Conservation (phyloP, 1,284 basidiomycete genomes). For the Sporisorium iseilematis-ciliati region DNA sequence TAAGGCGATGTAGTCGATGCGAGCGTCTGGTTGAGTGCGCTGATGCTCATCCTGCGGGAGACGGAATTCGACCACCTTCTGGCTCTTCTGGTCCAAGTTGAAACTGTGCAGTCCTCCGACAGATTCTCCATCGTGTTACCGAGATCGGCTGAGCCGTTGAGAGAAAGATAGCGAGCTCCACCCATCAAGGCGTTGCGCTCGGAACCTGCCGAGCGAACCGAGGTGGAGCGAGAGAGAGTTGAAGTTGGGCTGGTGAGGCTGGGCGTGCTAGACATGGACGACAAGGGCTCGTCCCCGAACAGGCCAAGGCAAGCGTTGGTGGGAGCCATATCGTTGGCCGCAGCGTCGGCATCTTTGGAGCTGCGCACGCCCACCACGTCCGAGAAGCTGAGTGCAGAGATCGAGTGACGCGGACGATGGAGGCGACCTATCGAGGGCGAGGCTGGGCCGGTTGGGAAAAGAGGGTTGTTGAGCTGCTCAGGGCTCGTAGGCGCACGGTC, state of each 20-base stretch:
- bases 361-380: slow-evolving; percentile 7
- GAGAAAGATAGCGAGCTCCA: slow-evolving; percentile 24
- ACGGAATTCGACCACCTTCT: slow-evolving; percentile 45
- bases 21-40: slow-evolving; percentile 36
- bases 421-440: slow-evolving; percentile 18
- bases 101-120: slow-evolving; percentile 12
- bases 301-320: background rate
- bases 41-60: slow-evolving; percentile 45
- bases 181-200: slow-evolving; percentile 19
- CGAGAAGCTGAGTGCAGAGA: background rate
- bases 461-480: slow-evolving; percentile 11
- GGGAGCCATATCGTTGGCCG: slow-evolving; percentile 1
- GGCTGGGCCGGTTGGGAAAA: slow-evolving; percentile 6
- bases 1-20: slow-evolving; percentile 53
- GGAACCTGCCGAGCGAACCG: slow-evolving; percentile 30
- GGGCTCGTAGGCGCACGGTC: slow-evolving; percentile 14
- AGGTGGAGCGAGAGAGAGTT: slow-evolving; percentile 41
- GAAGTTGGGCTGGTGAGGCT: slow-evolving; percentile 38
- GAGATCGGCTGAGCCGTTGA: slow-evolving; percentile 34
- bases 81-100: slow-evolving; percentile 32
- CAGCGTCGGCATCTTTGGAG: background rate
- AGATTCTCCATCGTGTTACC: slow-evolving; percentile 8
- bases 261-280: slow-evolving; percentile 40
- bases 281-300: slow-evolving; percentile 8
- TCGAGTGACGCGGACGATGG: slow-evolving; percentile 12